Evolutionary conservation across 768 basidiomycete genomes (phyloP).

Genomic region (Paxillus involutus): DNA sequence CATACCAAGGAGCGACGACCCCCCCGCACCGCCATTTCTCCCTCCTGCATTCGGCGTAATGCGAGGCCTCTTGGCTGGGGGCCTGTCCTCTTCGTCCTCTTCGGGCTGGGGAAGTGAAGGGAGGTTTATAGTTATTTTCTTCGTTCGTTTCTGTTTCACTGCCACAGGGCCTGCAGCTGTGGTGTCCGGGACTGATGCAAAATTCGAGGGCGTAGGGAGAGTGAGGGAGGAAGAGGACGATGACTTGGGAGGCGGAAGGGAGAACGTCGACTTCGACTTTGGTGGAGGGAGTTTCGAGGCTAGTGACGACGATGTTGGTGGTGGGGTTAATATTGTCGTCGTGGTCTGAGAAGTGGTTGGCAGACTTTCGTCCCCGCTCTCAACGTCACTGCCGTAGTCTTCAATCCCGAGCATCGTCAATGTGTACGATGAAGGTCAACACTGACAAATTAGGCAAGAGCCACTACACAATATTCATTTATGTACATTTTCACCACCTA

Average conservation of each 20-base stretch:
- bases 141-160: constrained; percentile 40
- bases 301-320: constrained; percentile 5
- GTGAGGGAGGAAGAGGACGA: constrained; percentile 22
- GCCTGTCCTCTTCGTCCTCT: constrained; percentile 48
- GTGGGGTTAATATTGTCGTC: neutral
- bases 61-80: constrained; percentile 59
- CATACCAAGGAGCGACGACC: constrained; percentile 68
- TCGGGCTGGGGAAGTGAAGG: constrained; percentile 29
- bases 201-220: constrained; percentile 25
- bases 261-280: constrained; percentile 32
- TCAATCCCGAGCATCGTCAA: constrained; percentile 64
- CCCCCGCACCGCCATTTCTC: constrained; percentile 42
- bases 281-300: constrained; percentile 24
- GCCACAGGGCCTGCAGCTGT: constrained; percentile 13
- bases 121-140: constrained; percentile 43
- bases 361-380: constrained; percentile 48
- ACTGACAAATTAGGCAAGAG: too few species aligned
- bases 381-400: constrained; percentile 73
- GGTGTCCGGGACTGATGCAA: neutral
- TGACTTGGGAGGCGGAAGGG: constrained; percentile 36
- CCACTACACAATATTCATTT: too few species aligned
- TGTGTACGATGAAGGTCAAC: too few species aligned
- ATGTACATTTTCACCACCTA: too few species aligned
- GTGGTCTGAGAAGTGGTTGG: constrained; percentile 3
- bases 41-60: constrained; percentile 35